Conservation (phyloP, 2,329 filamentous ascomycete genomes). For the Diplodia intermedia region DNA sequence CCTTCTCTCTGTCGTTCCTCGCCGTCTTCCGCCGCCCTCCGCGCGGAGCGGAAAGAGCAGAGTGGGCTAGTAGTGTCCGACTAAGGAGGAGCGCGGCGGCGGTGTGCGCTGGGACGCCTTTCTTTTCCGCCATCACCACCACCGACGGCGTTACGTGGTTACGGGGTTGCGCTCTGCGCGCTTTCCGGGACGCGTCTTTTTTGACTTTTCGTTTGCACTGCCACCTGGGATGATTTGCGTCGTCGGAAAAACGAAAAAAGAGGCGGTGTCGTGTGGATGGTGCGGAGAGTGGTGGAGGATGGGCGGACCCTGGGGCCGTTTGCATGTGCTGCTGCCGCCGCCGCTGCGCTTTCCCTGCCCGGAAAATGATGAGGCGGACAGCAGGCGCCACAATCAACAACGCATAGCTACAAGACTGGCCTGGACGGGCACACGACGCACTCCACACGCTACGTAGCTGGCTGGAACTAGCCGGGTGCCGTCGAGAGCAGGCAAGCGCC, state of each 20-base stretch:
- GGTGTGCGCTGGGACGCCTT: background rate
- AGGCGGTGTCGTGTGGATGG: background rate
- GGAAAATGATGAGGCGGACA: background rate
- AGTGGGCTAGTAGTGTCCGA: too few relatives aligned
- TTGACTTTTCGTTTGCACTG: background rate
- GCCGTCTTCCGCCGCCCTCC: background rate
- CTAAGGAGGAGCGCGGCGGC: background rate
- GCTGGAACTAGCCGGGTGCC: background rate
- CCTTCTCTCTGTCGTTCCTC: background rate
- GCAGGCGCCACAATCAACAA: background rate
- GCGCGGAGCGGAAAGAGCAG: background rate
- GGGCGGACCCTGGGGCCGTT: conserved; percentile 2
- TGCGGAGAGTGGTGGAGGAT: background rate
- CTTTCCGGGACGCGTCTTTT: background rate
- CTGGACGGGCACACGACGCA: background rate
- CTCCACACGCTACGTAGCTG: conserved; percentile 2
- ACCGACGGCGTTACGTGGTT: background rate
- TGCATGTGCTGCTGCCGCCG: background rate
- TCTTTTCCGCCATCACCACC: background rate
- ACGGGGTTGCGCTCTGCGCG: background rate
- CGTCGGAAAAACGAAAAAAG: background rate
- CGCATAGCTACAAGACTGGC: background rate
- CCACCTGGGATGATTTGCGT: background rate
- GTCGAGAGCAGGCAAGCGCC: too few relatives aligned
- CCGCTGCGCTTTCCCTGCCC: background rate